Percentiles rank a stretch among this genome's conserved stretches.
Conservation (phyloP, 1,284 basidiomycete species). For the Quambalaria eucalypti region DNA sequence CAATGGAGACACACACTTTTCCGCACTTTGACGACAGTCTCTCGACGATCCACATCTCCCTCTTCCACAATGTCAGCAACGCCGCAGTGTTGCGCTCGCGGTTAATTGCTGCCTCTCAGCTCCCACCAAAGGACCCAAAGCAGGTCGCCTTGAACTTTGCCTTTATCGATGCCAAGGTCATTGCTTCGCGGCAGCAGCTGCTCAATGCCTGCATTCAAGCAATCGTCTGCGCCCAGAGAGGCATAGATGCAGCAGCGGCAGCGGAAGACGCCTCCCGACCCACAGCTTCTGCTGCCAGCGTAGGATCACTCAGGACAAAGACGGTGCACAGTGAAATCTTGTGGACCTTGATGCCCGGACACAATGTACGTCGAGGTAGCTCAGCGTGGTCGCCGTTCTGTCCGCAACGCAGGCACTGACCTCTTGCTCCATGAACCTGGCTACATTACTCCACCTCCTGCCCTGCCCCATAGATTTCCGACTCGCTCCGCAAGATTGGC, state of each 20-base stretch:
- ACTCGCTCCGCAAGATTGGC: not conserved
- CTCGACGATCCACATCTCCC: not conserved
- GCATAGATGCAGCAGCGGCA: not conserved
- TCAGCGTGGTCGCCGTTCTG: not conserved
- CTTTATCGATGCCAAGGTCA: not conserved
- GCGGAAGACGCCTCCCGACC: no score
- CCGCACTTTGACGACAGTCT: not conserved
- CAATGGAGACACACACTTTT: constrained; percentile 1
- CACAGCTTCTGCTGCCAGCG: no score
- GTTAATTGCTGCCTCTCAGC: not conserved
- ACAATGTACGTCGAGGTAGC: not conserved
- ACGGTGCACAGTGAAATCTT: not conserved
- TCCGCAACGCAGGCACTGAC: not conserved
- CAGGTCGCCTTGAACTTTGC: not conserved
- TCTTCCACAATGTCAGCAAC: not conserved
- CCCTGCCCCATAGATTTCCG: not conserved
- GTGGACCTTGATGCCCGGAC: not conserved
- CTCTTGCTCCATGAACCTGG: not conserved
- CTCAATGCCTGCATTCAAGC: not conserved
- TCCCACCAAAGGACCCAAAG: not conserved
- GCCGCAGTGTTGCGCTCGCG: not conserved
- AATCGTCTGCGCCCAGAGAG: not conserved
- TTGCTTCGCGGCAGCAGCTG: not conserved
- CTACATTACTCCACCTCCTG: not conserved
- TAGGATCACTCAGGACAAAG: not conserved